Evolutionary conservation across 2,329 filamentous ascomycete species (phyloP).

Genomic region (Sclerotinia borealis): DNA sequence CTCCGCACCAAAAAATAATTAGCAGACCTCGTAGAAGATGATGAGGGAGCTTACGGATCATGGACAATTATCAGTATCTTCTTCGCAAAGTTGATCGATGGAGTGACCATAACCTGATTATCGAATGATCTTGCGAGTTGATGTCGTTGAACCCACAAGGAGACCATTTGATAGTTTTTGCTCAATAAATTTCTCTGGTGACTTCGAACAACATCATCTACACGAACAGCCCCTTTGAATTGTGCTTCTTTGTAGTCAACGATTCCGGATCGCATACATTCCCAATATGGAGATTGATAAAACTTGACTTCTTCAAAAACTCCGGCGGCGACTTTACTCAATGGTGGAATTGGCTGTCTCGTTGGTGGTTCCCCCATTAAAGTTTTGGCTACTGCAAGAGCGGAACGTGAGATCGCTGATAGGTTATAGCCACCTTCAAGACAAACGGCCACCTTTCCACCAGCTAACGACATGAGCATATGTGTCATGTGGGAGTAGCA

Average conservation of each 20-base stretch:
- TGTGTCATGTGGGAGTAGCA: constrained; percentile 99
- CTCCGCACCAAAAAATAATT: constrained; percentile 50
- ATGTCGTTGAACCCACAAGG: constrained; percentile 72
- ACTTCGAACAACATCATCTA: constrained; percentile 74
- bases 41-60: constrained; percentile 60
- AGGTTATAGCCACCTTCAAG: constrained; percentile 96
- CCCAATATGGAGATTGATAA: constrained; percentile 69
- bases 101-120: constrained; percentile 79
- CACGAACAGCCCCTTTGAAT: constrained; percentile 50
- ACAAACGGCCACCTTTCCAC: constrained; percentile 85
- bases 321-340: constrained; percentile 51
- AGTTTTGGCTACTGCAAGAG: constrained; percentile 82
- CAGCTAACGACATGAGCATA: constrained; percentile 93
- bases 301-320: constrained; percentile 54
- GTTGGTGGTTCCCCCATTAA: constrained; percentile 91
- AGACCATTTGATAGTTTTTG: constrained; percentile 69
- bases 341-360: constrained; percentile 48
- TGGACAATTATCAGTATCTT: constrained; percentile 83
- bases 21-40: constrained; percentile 9
- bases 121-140: constrained; percentile 71
- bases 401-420: constrained; percentile 84
- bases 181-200: constrained; percentile 69
- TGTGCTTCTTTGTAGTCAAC: constrained; percentile 48
- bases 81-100: constrained; percentile 57
- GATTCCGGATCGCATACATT: constrained; percentile 71